Evolutionary conservation across 345 rosid genomes (phyloP), one percentile per base, ranked within the genome.

Genomic region (Crucihimalaya himalaica): DNA sequence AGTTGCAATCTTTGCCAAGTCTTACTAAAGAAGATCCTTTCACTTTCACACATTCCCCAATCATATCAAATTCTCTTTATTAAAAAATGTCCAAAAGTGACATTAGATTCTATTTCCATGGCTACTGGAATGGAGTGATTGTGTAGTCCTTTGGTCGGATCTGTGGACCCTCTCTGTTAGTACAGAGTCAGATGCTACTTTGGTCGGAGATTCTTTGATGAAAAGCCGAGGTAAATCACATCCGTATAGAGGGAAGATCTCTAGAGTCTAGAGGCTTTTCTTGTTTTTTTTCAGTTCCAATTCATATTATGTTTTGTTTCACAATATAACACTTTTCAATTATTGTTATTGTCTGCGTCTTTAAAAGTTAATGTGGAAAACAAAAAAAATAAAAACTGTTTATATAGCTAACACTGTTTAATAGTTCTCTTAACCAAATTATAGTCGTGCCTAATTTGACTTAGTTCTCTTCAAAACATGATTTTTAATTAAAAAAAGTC

Each of bases 1-100:
- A 86, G 95, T 91, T 69, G 92, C 93, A 39, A 84, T 94, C 78
- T 94, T 93, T 65, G 94, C 97, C 42, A 93, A 89, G 80, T 93
- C 97, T 66, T 93, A 93, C 75, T 89, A 65, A 74, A 40, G 16
- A 27, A 31, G 34, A 34, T 39, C 53, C 6, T 15, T 43, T 27
- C 21, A 48, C 9, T 50, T 32, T 50, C 4, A 48, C 43, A 10
- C 23, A 51, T 14, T 51, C 14, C 8, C 47, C 34, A 40, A 27
- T 54, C 46, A 57, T 56, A 20, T 32, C 35, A 37, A 23, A 12
- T 19, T 47, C 11, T 65, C 9, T 48, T 25, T 20, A 18, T 47
- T 31, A 31, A 19, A 48, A 48, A 50, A 4, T 5, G 32, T 48
- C 20, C 46, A 48, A 32, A 48, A 65, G 19, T 12, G 55, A 13